phyloP scores from a whole-genome alignment of 2,329 filamentous ascomycete species.

The Trichoderma sp. region DNA sequence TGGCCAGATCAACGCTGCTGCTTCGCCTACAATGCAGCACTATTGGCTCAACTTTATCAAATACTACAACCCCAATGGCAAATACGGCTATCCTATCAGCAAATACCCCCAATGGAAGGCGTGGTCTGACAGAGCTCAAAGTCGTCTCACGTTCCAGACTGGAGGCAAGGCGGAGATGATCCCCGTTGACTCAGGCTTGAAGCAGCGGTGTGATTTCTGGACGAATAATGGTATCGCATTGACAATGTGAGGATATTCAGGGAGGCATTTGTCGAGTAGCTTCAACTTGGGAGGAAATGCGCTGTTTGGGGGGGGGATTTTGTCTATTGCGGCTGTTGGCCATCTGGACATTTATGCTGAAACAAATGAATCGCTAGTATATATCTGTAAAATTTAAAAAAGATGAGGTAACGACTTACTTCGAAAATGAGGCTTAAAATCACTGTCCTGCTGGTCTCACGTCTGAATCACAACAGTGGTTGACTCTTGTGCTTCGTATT shows the following conservation, averaged over 20 bases:
- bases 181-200: slow-evolving; percentile 29
- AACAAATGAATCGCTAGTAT: neutral
- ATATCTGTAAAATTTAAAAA: neutral
- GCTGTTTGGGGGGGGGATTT: neutral
- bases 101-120: slow-evolving; percentile 36
- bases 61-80: slow-evolving; percentile 62
- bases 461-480: neutral
- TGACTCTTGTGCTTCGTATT: neutral
- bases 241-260: slow-evolving; percentile 24
- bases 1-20: slow-evolving; percentile 53
- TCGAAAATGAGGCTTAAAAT: neutral
- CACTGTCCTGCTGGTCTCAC: neutral
- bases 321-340: neutral
- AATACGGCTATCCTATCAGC: neutral
- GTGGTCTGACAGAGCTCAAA: slow-evolving; percentile 38
- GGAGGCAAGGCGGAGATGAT: slow-evolving; percentile 45
- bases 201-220: slow-evolving; percentile 33
- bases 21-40: slow-evolving; percentile 63
- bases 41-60: slow-evolving; percentile 78
- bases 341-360: neutral
- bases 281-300: neutral
- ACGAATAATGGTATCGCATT: slow-evolving; percentile 25
- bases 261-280: neutral
- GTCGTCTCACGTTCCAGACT: slow-evolving; percentile 44
- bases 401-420: neutral